Evolutionary conservation across 331 rosid genomes (phyloP), one percentile per base, ranked within the genome.

Genomic region (Quercus tomentella): DNA sequence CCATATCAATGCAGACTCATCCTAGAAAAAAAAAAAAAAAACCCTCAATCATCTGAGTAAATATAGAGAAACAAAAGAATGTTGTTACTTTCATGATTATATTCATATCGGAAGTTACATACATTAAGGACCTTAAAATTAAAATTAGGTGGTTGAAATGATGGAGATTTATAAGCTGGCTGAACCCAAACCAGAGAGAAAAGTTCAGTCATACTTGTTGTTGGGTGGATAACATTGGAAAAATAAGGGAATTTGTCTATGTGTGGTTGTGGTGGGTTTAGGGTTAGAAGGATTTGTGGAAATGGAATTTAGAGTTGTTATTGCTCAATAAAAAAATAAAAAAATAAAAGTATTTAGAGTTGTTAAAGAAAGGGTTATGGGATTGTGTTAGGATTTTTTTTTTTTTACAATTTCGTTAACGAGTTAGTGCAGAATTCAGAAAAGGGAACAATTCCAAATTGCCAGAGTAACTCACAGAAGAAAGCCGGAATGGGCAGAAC

Each of bases 401-500:
- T 1, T 31, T 70, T 41, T 62, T 68, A 43, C 70, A 57, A 56
- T 20, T 72, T 61, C 22, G 80, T 77, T 70, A 70, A 77, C 8
- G 69, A 30, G 60, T 49, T 57, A 65, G 56, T 71, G 49, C 11
- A 71, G 49, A 72, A 56, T 41, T 65, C 25, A 70, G 41, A 74
- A 63, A 67, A 66, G 31, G 31, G 43, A 72, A 70, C 51, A 56
- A 79, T 65, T 49, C 51, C 70, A 76, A 43, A 68, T 72, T 28
- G 56, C 51, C 70, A 76, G 35, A 62, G 75, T 33, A 84, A 84
- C 97, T 89, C 84, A 95, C 99, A 87, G 86, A 87, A 80, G 99
- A 93, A 88, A 95, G 96, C 89, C 91, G 87, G 84, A 95, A 93
- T 1, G 97, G 97, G 86, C 97, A 95, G 85, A 93, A 95, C 87